A percentile compares a stretch with the other conserved stretches of the same genome.
Evolutionary conservation across 352 stramenopile species (phyloP).

Genomic region (Thraustochytrium sp.): DNA sequence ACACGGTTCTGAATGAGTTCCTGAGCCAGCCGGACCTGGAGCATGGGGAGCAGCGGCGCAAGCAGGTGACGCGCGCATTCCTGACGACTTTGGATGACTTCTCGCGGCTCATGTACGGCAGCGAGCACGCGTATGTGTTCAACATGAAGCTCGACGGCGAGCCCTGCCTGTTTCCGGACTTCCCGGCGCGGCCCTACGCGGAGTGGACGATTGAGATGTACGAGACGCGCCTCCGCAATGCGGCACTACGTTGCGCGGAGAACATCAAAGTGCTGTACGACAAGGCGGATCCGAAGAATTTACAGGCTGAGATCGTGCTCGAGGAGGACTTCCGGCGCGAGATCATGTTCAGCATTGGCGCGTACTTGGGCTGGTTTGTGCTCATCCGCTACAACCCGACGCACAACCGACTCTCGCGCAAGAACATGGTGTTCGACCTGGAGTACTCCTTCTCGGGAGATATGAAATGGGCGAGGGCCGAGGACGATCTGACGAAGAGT

Average conservation of each 20-base stretch:
- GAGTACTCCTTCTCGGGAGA: slow-evolving; percentile 12
- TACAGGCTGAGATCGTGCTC: background rate
- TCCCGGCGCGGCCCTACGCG: background rate
- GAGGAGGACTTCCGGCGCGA: background rate
- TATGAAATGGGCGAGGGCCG: background rate
- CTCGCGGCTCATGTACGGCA: background rate
- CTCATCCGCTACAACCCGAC: background rate
- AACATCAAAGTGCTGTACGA: background rate
- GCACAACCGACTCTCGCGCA: slow-evolving; percentile 3
- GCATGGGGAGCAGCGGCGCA: background rate
- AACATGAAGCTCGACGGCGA: background rate
- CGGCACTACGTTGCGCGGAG: background rate
- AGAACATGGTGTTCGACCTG: background rate
- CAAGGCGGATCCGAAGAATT: background rate
- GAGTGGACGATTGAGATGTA: slow-evolving; percentile 28
- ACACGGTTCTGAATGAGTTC: background rate
- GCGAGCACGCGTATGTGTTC: background rate
- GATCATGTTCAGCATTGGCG: background rate
- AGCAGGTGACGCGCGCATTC: background rate
- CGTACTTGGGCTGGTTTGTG: slow-evolving; percentile 16
- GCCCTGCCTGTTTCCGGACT: slow-evolving; percentile 25
- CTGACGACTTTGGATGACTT: background rate
- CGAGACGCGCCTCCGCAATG: background rate
- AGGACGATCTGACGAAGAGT: background rate
- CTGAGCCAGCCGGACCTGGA: background rate